phyloP scores from a whole-genome alignment of 2,329 filamentous ascomycete species.

The Cercospora beticola region DNA sequence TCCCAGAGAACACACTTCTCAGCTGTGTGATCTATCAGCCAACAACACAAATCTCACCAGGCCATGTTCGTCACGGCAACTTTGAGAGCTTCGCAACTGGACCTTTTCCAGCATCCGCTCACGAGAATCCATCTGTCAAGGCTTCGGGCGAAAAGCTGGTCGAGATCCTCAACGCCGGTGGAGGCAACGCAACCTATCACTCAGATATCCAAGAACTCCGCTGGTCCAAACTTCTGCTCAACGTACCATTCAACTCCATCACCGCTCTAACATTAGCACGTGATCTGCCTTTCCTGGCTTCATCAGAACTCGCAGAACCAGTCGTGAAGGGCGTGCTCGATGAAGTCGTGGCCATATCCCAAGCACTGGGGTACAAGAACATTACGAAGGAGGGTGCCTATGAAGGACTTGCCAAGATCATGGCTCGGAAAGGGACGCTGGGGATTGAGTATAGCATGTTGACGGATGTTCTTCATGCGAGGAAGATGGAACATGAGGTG shows the following conservation, averaged over 20 bases:
- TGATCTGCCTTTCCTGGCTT: slow-evolving; percentile 52
- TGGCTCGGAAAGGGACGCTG: slow-evolving; percentile 34
- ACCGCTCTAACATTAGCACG: slow-evolving; percentile 57
- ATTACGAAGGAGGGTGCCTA: slow-evolving; percentile 42
- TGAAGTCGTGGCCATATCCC: slow-evolving; percentile 47
- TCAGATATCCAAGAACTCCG: slow-evolving; percentile 57
- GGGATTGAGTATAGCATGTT: slow-evolving; percentile 54
- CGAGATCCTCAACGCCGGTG: slow-evolving; percentile 39
- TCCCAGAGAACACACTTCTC: slow-evolving; percentile 54
- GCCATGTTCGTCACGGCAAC: slow-evolving; percentile 34
- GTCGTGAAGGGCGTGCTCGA: slow-evolving; percentile 47
- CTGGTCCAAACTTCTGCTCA: slow-evolving; percentile 62
- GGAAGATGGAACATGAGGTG: slow-evolving; percentile 52
- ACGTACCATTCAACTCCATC: slow-evolving; percentile 62
- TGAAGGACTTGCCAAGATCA: slow-evolving; percentile 42
- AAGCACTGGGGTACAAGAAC: slow-evolving; percentile 41
- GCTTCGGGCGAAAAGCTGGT: slow-evolving; percentile 31
- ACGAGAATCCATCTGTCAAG: slow-evolving; percentile 18
- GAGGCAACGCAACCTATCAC: slow-evolving; percentile 51
- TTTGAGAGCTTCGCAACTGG: slow-evolving; percentile 42
- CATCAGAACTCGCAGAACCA: slow-evolving; percentile 40
- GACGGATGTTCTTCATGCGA: slow-evolving; percentile 45
- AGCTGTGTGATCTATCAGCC: slow-evolving; percentile 58
- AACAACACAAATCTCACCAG: slow-evolving; percentile 51
- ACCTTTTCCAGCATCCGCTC: slow-evolving; percentile 44